Evolutionary conservation across 306 rosid genomes (phyloP).

Genomic region (Malus sieversii): DNA sequence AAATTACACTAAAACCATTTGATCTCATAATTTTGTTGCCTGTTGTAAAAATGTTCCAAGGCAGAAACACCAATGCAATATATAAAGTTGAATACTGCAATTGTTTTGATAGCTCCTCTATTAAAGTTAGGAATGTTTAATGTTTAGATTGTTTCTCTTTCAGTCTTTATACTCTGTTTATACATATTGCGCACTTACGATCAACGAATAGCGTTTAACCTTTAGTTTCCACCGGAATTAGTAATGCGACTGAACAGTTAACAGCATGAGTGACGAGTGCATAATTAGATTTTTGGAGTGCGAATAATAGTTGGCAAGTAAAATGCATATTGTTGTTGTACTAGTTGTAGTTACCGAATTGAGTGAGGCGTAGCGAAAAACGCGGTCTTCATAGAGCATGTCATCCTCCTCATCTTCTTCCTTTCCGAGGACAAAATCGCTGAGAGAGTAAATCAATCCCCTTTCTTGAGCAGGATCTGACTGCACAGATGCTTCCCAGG

Average conservation of each 20-base stretch:
- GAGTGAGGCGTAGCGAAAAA: constrained; percentile 73
- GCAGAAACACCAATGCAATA: not conserved
- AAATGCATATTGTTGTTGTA: not conserved
- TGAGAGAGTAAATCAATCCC: constrained; percentile 49
- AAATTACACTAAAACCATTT: not conserved
- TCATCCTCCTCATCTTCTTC: constrained; percentile 49
- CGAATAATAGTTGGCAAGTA: not conserved
- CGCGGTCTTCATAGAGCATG: constrained; percentile 86
- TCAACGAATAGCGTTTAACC: not conserved
- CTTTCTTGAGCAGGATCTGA: constrained; percentile 36
- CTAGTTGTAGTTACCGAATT: constrained; percentile 53
- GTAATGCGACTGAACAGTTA: not conserved
- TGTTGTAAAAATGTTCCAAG: not conserved
- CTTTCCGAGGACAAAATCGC: constrained; percentile 41
- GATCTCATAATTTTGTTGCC: not conserved
- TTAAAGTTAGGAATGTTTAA: not conserved
- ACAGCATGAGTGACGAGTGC: too few species aligned
- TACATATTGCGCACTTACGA: not conserved
- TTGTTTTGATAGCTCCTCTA: not conserved
- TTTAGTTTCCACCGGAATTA: not conserved
- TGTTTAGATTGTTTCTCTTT: not conserved
- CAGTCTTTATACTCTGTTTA: too few species aligned
- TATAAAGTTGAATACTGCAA: not conserved
- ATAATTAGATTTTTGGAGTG: too few species aligned
- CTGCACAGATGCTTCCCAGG: constrained; percentile 16